Evolutionary conservation across 257 asterid genomes (phyloP).

Genomic region (Ilex aquifolium): DNA sequence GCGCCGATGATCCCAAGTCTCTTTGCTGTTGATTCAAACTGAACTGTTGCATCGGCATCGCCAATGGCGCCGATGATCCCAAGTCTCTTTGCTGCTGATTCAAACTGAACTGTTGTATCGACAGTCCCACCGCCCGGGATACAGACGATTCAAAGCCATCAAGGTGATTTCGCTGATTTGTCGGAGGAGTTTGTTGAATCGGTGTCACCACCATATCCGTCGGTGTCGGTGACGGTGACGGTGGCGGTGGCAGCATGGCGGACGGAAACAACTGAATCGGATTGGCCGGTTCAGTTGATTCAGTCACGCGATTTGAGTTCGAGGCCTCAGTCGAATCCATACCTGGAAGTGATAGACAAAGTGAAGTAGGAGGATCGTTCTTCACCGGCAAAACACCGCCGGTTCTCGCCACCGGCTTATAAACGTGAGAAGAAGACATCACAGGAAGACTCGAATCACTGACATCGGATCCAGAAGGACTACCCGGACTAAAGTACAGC

Average conservation of each 20-base stretch:
- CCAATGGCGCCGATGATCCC: too few species aligned
- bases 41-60: too few species aligned
- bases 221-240: slow-evolving; percentile 1
- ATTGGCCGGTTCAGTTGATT: slow-evolving; percentile 18
- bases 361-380: slow-evolving; percentile 55
- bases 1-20: too few species aligned
- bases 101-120: too few species aligned
- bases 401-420: slow-evolving; percentile 47
- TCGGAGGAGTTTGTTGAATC: too few species aligned
- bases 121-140: too few species aligned
- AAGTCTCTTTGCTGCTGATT: too few species aligned
- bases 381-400: slow-evolving; percentile 18
- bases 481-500: slow-evolving; percentile 42
- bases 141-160: too few species aligned
- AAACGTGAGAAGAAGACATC: slow-evolving; percentile 24
- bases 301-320: slow-evolving; percentile 9
- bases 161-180: too few species aligned
- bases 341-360: slow-evolving; percentile 82
- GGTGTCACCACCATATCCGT: neutral
- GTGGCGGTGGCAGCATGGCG: slow-evolving; percentile 7
- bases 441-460: slow-evolving; percentile 49
- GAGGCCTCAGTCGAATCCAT: slow-evolving; percentile 29
- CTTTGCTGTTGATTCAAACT: too few species aligned
- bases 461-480: slow-evolving; percentile 80
- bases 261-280: slow-evolving; percentile 21